Conservation (phyloP, 129 eudicot species). For the Chrysanthemum makinoi region DNA sequence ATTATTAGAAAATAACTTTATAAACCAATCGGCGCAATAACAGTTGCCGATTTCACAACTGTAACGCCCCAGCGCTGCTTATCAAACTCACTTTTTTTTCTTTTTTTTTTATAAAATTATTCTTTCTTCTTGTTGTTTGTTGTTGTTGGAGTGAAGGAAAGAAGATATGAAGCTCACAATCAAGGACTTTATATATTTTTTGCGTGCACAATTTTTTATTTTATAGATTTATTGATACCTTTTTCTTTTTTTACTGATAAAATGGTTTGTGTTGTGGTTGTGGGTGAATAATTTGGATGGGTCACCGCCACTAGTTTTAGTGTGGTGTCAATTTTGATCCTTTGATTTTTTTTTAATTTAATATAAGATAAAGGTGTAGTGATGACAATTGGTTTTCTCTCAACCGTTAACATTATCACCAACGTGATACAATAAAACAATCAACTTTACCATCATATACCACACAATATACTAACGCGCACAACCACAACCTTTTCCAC, state of each 20-base stretch:
- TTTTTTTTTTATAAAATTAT: constrained; percentile 19
- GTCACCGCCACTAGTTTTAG: constrained; percentile 32
- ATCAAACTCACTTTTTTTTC: background rate
- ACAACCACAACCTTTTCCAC: too few species aligned
- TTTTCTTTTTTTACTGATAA: constrained; percentile 11
- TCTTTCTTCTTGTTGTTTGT: too few species aligned
- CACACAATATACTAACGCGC: too few species aligned
- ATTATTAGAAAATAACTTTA: constrained; percentile 32
- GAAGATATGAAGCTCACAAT: too few species aligned
- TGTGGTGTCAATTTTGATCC: background rate
- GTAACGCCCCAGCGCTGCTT: constrained; percentile 60
- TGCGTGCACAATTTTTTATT: too few species aligned
- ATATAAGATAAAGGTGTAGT: background rate
- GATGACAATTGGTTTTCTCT: too few species aligned
- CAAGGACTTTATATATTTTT: background rate
- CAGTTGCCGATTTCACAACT: constrained; percentile 46
- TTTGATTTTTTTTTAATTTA: background rate
- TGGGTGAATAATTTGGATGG: constrained; percentile 3
- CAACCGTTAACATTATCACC: too few species aligned
- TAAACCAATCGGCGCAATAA: constrained; percentile 62
- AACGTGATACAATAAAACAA: too few species aligned
- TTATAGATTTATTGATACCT: too few species aligned
- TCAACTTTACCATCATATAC: too few species aligned
- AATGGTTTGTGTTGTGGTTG: constrained; percentile 10
- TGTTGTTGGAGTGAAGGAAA: too few species aligned